Evolutionary conservation across 164 flowering plant genomes (phyloP), one percentile per base, ranked within the genome.

Genomic region (Dillenia turbinata): DNA sequence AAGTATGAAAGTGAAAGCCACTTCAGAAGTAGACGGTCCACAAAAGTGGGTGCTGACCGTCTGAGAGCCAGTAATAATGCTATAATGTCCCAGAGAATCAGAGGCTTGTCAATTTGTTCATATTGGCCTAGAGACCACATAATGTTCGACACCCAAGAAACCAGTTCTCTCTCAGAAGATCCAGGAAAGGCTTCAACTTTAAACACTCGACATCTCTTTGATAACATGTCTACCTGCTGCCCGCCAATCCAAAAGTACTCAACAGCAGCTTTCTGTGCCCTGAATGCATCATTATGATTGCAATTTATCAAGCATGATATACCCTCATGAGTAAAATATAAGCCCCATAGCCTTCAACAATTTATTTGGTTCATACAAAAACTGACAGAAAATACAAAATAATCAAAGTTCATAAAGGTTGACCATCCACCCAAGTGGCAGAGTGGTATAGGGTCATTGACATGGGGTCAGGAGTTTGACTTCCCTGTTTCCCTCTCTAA

Each of bases 181-280:
- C 73, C 81, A 65, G 83, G 71, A 68, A 53, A 56, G 22, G 66
- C 53, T 71, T 78, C 77, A 54, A 24, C 50, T 22, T 52, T 66
- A 49, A 63, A 62, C 50, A 69, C 80, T 1, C 58, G 51, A 40
- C 50, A 46, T 49, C 24, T 61, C 47, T 67, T 69, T 9, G 64
- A 52, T 51, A 73, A 62, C 56, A 60, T 48, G 54, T 73, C 75
- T 44, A 77, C 51, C 67, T 79, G 76, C 71, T 84, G 92, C 44
- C 95, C 97, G 62, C 95, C 96, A 69, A 81, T 85, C 95, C 96
- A 89, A 62, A 83, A 79, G 70, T 87, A 89, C 59, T 91, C 93
- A 56, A 89, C 78, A 55, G 82, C 84, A 65, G 93, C 95, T 70
- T 78, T 91, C 60, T 73, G 85, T 66, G 77, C 56, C 83, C 96